Conservation (phyloP, 208 protist genomes). For the Porcisia hertigi region DNA sequence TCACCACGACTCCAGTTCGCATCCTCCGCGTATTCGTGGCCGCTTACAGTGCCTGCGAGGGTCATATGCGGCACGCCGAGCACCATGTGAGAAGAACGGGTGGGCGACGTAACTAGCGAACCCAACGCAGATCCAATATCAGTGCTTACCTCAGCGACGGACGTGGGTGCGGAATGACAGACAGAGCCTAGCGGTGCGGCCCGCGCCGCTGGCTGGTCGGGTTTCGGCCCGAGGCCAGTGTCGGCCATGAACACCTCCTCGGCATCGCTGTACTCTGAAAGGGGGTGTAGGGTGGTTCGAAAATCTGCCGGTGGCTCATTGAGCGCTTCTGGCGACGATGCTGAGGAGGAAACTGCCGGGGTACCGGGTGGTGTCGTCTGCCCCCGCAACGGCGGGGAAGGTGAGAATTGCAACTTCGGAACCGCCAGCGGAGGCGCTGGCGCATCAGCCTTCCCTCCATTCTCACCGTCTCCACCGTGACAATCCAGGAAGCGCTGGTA, state of each 20-base stretch:
- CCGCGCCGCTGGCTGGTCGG: neutral
- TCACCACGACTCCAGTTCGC: neutral
- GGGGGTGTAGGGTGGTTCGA: slow-evolving; percentile 4
- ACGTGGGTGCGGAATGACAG: neutral
- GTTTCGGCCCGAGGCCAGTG: neutral
- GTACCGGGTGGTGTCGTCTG: neutral
- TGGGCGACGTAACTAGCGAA: neutral
- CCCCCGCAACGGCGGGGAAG: slow-evolving; percentile 1
- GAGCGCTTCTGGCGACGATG: slow-evolving; percentile 3
- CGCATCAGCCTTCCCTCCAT: neutral
- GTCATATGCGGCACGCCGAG: neutral
- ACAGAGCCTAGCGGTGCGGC: neutral
- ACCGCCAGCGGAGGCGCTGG: slow-evolving; percentile 2
- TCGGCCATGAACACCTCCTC: neutral
- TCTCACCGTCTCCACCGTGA: neutral
- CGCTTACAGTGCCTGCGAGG: neutral
- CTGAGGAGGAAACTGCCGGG: neutral
- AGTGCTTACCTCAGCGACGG: neutral
- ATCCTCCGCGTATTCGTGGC: neutral
- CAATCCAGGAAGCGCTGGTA: slow-evolving; percentile 26
- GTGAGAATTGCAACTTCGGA: slow-evolving; percentile 14
- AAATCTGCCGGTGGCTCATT: neutral
- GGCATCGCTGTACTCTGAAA: slow-evolving; percentile 13
- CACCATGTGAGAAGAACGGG: neutral
- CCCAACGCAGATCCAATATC: neutral